Percentiles rank a stretch among this genome's conserved stretches.
phyloP scores from a whole-genome alignment of 805 yeast species.

The Cyberlindnera japonica region DNA sequence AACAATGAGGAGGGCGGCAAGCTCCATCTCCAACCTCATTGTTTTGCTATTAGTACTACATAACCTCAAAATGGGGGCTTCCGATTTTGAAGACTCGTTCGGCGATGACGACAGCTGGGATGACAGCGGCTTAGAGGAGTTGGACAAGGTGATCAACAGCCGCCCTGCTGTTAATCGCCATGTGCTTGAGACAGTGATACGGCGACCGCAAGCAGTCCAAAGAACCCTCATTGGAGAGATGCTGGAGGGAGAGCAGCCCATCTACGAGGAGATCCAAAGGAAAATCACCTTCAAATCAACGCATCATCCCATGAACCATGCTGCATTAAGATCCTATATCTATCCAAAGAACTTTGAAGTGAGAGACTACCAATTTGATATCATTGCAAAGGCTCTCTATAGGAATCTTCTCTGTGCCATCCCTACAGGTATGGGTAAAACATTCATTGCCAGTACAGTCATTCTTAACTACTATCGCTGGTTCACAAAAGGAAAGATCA shows the following conservation, averaged over 20 bases:
- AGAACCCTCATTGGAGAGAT: constrained; percentile 32
- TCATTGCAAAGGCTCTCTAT: constrained; percentile 67
- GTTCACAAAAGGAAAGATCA: constrained; percentile 74
- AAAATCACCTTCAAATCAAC: constrained; percentile 39
- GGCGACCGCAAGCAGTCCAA: constrained; percentile 32
- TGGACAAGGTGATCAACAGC: constrained; percentile 23
- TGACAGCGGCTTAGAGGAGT: constrained; percentile 22
- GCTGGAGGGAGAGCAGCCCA: constrained; percentile 18
- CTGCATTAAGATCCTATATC: constrained; percentile 45
- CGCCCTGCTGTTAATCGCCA: constrained; percentile 31
- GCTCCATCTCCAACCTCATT: background rate
- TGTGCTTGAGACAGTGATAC: constrained; percentile 29
- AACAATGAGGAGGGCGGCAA: background rate
- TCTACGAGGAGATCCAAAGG: constrained; percentile 36
- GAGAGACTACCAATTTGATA: constrained; percentile 85
- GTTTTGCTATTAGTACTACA: background rate
- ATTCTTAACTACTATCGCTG: constrained; percentile 88
- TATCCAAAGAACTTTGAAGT: constrained; percentile 85
- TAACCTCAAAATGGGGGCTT: constrained; percentile 4
- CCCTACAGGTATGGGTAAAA: constrained; percentile 97
- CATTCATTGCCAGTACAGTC: constrained; percentile 91
- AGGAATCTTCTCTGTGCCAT: constrained; percentile 81
- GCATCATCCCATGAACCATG: constrained; percentile 46
- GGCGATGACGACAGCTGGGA: constrained; percentile 35
- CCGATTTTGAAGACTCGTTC: constrained; percentile 15